phyloP scores from a whole-genome alignment of 148 eudicot genomes.

The Linanthus parryae region DNA sequence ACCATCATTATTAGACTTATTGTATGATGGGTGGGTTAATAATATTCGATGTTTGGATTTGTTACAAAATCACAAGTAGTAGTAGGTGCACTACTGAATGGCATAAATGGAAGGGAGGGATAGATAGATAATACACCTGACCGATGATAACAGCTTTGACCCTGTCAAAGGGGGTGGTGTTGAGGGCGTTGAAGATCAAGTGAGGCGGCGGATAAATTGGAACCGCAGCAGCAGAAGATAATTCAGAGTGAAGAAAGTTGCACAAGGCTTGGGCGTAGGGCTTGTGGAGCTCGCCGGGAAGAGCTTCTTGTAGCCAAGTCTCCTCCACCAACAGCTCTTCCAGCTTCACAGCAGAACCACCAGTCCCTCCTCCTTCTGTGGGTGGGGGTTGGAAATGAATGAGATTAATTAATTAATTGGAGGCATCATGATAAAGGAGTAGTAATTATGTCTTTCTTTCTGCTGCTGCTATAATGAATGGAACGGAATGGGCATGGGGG shows the following conservation, averaged over 20 bases:
- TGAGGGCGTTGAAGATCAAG: slow-evolving; percentile 90
- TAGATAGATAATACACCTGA: slow-evolving; percentile 41
- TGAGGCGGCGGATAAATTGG: slow-evolving; percentile 82
- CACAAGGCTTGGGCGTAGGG: slow-evolving; percentile 64
- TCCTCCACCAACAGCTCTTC: slow-evolving; percentile 85
- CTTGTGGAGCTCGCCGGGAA: slow-evolving; percentile 70
- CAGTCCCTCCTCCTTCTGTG: neutral
- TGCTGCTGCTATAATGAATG: neutral
- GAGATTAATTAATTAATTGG: neutral
- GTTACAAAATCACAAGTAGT: no score
- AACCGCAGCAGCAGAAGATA: slow-evolving; percentile 20
- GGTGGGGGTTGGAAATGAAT: neutral
- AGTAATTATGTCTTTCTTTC: neutral
- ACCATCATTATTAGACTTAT: no score
- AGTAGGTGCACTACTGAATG: no score
- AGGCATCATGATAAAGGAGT: neutral
- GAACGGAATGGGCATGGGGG: neutral
- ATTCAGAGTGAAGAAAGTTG: slow-evolving; percentile 62
- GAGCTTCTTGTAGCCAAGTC: slow-evolving; percentile 62
- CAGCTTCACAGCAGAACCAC: slow-evolving; percentile 26
- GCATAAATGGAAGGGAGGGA: no score
- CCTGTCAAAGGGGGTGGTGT: slow-evolving; percentile 71
- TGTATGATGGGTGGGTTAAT: no score
- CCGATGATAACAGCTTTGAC: slow-evolving; percentile 94
- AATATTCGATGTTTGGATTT: no score